These are phyloP conservation scores for Pontederia crassipes DNA, from an alignment of 176 grass and related monocot genomes.

Conservation along the genomic window DNA sequence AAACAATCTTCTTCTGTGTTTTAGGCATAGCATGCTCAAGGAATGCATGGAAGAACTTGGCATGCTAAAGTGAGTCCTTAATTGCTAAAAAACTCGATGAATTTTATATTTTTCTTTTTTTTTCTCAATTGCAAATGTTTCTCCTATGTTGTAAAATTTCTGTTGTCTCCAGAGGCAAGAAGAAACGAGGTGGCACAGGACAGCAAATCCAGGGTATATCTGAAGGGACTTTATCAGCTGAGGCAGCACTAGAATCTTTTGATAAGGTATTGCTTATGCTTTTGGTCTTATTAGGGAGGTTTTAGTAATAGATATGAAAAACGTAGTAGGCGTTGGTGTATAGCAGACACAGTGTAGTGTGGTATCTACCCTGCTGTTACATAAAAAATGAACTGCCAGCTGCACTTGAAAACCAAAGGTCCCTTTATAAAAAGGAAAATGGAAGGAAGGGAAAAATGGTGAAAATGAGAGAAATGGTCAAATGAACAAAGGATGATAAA, in stretches of 20 bases:
- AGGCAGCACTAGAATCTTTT: constrained; percentile 60
- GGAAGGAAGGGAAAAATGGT: no score
- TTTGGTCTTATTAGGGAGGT: no score
- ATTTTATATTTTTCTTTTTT: constrained; percentile 17
- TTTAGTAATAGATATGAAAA: background rate
- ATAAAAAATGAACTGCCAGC: no score
- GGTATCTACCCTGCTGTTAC: no score
- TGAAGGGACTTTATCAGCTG: constrained; percentile 22
- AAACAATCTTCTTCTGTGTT: constrained; percentile 24
- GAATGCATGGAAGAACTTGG: constrained; percentile 75
- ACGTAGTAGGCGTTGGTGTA: no score
- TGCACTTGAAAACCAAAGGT: no score
- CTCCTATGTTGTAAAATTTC: constrained; percentile 6
- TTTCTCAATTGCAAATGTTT: constrained; percentile 7
- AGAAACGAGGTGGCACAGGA: constrained; percentile 27
- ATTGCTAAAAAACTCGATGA: background rate
- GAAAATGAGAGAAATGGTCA: no score
- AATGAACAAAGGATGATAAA: no score
- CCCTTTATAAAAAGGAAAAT: no score
- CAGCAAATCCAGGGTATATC: constrained; percentile 21
- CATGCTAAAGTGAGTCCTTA: constrained; percentile 44
- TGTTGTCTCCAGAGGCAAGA: constrained; percentile 27
- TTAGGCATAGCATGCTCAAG: constrained; percentile 73
- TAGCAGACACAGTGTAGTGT: no score
- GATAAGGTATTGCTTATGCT: constrained; percentile 56